Conservation (phyloP, 2,329 filamentous ascomycete species). For the Penicillium frequentans region DNA sequence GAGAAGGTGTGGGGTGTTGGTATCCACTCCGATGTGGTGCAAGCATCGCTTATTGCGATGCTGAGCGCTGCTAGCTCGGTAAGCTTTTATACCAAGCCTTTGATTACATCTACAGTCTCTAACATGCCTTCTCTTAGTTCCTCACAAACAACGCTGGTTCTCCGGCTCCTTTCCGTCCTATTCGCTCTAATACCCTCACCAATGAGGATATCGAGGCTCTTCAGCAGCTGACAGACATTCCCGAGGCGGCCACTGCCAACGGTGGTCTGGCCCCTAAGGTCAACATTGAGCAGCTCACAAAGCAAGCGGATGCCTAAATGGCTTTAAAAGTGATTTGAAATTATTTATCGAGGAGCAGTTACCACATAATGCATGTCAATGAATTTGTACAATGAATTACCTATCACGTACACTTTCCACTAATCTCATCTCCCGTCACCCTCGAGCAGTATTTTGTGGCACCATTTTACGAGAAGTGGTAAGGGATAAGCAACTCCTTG, state of each 20-base stretch:
- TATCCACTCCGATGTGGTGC: slow-evolving; percentile 88
- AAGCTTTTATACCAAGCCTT: slow-evolving; percentile 39
- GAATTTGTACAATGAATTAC: neutral
- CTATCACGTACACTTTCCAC: neutral
- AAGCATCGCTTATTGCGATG: slow-evolving; percentile 82
- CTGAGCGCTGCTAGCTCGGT: slow-evolving; percentile 84
- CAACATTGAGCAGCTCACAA: slow-evolving; percentile 40
- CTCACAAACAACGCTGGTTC: slow-evolving; percentile 68
- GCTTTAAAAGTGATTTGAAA: slow-evolving; percentile 11
- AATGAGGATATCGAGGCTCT: slow-evolving; percentile 46
- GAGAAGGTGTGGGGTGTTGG: slow-evolving; percentile 48
- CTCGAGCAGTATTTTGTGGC: too few relatives aligned
- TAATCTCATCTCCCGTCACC: too few relatives aligned
- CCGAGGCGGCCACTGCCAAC: slow-evolving; percentile 24
- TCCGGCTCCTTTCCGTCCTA: slow-evolving; percentile 63
- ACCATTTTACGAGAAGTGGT: too few relatives aligned
- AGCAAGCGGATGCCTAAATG: slow-evolving; percentile 36
- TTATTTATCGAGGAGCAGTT: slow-evolving; percentile 3
- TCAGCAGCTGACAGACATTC: slow-evolving; percentile 37
- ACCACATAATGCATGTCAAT: slow-evolving; percentile 14
- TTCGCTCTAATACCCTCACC: slow-evolving; percentile 53
- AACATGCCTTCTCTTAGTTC: slow-evolving; percentile 56
- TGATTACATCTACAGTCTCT: neutral
- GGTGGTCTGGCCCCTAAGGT: slow-evolving; percentile 32
- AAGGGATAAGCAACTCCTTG: too few relatives aligned